Percentiles rank a stretch among this genome's conserved stretches.
Conservation (phyloP, 176 grass and related monocot species). For the Triticum aestivum region DNA sequence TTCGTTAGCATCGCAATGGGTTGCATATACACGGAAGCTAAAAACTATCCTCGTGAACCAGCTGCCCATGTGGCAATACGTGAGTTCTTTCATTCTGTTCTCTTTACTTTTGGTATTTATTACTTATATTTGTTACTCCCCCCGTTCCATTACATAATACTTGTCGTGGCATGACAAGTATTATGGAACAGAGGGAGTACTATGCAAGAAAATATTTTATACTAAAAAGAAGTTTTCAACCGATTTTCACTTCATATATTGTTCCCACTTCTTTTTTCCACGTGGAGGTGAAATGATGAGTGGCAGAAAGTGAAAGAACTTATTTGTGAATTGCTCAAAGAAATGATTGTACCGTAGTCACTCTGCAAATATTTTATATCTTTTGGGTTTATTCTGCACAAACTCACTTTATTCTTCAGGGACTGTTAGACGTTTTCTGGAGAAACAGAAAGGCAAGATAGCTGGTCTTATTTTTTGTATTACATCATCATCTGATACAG, state of each 20-base stretch:
- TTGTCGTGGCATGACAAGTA: too few species aligned
- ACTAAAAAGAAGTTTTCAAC: background rate
- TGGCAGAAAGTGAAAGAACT: background rate
- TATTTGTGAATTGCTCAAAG: background rate
- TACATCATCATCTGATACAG: conserved; percentile 77
- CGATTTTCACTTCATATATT: background rate
- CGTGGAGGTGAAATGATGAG: background rate
- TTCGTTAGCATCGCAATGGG: conserved; percentile 64
- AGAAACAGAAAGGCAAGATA: conserved; percentile 94
- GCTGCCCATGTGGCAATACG: conserved; percentile 99
- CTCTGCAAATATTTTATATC: conserved; percentile 10
- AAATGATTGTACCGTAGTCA: background rate
- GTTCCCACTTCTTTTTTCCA: background rate
- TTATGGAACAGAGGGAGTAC: too few species aligned
- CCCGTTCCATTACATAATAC: too few species aligned
- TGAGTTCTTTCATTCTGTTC: conserved; percentile 39
- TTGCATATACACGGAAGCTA: conserved; percentile 95
- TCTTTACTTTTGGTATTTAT: background rate
- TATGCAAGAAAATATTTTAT: background rate
- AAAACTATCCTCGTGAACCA: conserved; percentile 95
- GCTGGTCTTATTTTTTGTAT: conserved; percentile 90
- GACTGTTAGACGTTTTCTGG: conserved; percentile 92
- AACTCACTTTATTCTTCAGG: conserved; percentile 46
- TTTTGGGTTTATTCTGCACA: background rate
- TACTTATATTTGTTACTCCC: background rate